Evolutionary conservation across 2,329 filamentous ascomycete genomes (phyloP).

Genomic region (Rhynchosporium secalis): DNA sequence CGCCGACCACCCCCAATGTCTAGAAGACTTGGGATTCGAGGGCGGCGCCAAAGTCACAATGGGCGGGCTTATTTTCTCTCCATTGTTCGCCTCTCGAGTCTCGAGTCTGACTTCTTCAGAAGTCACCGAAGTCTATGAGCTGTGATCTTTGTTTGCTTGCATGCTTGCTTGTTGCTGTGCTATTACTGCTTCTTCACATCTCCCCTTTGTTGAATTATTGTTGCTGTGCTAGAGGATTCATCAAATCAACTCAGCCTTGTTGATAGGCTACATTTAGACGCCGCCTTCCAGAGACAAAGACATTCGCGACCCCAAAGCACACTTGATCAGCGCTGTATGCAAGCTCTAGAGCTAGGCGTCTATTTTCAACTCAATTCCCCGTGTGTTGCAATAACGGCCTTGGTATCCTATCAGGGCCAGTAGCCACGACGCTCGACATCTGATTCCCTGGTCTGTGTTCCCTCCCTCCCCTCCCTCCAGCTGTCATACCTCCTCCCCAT

Average conservation of each 20-base stretch:
- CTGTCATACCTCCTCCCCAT: constrained; percentile 33
- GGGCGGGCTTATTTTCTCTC: constrained; percentile 9
- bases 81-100: constrained; percentile 15
- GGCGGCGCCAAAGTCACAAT: constrained; percentile 21
- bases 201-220: neutral
- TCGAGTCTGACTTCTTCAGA: constrained; percentile 5
- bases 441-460: constrained; percentile 21
- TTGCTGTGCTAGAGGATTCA: constrained; percentile 8
- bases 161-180: constrained; percentile 9
- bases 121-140: neutral
- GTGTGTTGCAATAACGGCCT: constrained; percentile 22
- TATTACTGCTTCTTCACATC: constrained; percentile 8
- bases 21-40: constrained; percentile 2
- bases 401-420: constrained; percentile 29
- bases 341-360: constrained; percentile 30
- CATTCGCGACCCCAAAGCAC: constrained; percentile 4
- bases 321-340: constrained; percentile 20
- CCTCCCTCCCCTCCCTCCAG: constrained; percentile 23
- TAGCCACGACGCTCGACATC: constrained; percentile 21
- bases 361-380: constrained; percentile 33
- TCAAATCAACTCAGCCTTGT: constrained; percentile 25
- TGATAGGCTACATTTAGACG: constrained; percentile 21
- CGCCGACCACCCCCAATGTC: constrained; percentile 15
- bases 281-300: constrained; percentile 1
- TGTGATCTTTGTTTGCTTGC: neutral